Base-by-base conservation (phyloP, 1,284 basidiomycete species). In the Cutaneotrichosporon daszewskae region DNA sequence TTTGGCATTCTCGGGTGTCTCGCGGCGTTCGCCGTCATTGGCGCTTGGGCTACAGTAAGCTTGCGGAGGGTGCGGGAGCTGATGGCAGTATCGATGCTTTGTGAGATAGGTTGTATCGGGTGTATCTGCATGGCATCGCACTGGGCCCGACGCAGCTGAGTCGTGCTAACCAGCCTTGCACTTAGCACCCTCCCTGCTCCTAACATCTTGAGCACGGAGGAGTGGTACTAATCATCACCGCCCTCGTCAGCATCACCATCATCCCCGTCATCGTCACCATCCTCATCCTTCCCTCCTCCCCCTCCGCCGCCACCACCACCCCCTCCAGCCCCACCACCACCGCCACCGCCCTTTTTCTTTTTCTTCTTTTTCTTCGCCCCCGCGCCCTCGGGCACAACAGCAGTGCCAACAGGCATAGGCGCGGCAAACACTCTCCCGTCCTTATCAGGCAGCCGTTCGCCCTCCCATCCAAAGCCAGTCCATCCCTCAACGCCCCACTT, bases 21-120 rank as follows among this genome's bases (percentile, higher is more conserved):
- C 0, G 80, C 80, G 1, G 79, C 79, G 0, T 87, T 94, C 65
- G 89, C 87, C 3, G 47, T 85, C 28, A 67, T 90, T 27, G 87
- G 87, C 4, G 87, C 85, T 6, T 90, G 84, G 68, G 79, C 83
- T 20, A 88, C 89, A n/a, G n/a, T n/a, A n/a, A n/a, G n/a, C n/a
- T n/a, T n/a, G n/a, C n/a, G n/a, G n/a, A n/a, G n/a, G n/a, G n/a
- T n/a, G n/a, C n/a, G n/a, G n/a, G n/a, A n/a, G n/a, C n/a, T n/a
- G n/a, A n/a, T n/a, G n/a, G n/a, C n/a, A n/a, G n/a, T n/a, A n/a
- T n/a, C n/a, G n/a, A n/a, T n/a, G n/a, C n/a, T n/a, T n/a, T n/a
- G n/a, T n/a, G n/a, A n/a, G n/a, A n/a, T n/a, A n/a, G n/a, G n/a
- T n/a, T n/a, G n/a, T n/a, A n/a, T n/a, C n/a, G n/a, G n/a, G n/a